These are phyloP conservation scores for Fusarium scirpi DNA, from an alignment of 2,329 filamentous ascomycete genomes.

Conservation along the genomic window DNA sequence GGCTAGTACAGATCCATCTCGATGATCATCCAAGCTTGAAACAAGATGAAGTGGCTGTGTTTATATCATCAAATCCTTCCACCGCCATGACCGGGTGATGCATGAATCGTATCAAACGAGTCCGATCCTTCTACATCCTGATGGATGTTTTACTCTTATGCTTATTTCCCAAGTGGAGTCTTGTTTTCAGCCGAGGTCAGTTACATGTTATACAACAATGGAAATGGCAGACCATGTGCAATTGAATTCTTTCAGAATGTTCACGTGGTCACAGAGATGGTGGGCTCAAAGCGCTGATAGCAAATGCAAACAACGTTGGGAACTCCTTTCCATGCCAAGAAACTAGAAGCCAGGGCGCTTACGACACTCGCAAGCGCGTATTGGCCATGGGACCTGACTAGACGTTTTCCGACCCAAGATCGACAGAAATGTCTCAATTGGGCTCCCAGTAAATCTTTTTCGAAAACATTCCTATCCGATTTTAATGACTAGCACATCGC, in stretches of 20 bases:
- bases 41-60: conserved; percentile 5
- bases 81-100: neutral
- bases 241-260: neutral
- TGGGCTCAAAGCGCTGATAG: no score
- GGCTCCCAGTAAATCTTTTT: neutral
- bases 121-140: neutral
- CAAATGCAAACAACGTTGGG: neutral
- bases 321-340: conserved; percentile 10
- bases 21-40: neutral
- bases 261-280: neutral
- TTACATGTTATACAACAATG: no score
- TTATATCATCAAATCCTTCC: neutral
- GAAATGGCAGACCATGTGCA: no score
- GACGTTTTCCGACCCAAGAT: neutral
- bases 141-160: neutral
- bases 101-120: neutral
- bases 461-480: neutral
- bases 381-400: neutral
- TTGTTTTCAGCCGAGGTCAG: neutral
- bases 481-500: neutral
- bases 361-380: neutral
- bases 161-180: neutral
- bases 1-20: neutral
- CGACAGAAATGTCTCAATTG: neutral
- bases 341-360: conserved; percentile 4